Evolutionary conservation across 805 yeast species (phyloP), one percentile per base, ranked within the genome.

Genomic region (Clavispora asparagi): DNA sequence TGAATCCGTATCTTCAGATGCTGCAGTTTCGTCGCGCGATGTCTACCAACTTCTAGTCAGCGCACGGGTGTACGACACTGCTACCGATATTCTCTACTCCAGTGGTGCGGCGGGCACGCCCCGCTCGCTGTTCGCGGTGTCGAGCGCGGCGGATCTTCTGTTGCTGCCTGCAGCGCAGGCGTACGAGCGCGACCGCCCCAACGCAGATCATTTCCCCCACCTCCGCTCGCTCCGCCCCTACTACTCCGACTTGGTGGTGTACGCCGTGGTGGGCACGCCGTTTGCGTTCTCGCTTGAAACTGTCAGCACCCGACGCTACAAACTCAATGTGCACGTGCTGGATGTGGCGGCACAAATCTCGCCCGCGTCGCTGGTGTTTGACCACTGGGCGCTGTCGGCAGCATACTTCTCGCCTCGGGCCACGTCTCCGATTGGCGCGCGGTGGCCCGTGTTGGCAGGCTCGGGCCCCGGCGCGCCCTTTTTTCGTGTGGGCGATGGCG

Each of bases 301-400:
- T 42, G 48, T 65, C 40, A 70, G 67, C 50, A 51, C 70, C 10
- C 52, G 76, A 35, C 67, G 65, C 43, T 64, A 66, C 46, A 40
- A 50, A 6, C 42, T 74, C 10, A 65, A 69, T 44, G 45, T 75
- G 7, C 79, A 75, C 52, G 51, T 75, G 8, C 74, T 77, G 4
- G 79, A 75, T 52, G 43, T 71, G 5, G 65, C 66, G 9, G 56
- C 74, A 1, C 63, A 55, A 41, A 31, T 73, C 5, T 17, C 61
- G 2, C 77, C 77, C 10, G 40, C 56, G 13, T 45, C 51, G 1
- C 16, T 28, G 5, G 32, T 51, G 3, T 52, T 50, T 36, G 41
- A 23, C 9, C 46, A 45, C 31, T 52, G 55, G 54, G 39, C 55
- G 7, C 44, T n/a, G 25, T 39, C 19, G 44, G 27, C 43, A 12